These are phyloP conservation scores for Rhynchospora tenuis DNA, from an alignment of 176 grass and related monocot genomes.

Conservation along the genomic window DNA sequence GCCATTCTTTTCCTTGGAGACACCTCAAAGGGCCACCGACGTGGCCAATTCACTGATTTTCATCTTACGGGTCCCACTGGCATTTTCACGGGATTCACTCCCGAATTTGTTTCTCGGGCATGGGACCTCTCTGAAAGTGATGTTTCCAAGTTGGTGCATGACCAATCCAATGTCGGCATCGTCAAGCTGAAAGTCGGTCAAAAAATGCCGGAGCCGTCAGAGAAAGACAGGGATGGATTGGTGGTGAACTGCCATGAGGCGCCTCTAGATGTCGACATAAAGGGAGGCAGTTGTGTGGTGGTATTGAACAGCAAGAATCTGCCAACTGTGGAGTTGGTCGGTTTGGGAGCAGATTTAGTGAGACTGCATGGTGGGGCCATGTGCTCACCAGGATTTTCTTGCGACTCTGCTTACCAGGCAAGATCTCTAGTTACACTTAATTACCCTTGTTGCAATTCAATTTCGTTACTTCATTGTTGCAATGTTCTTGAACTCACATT, in stretches of 20 bases:
- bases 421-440: not conserved
- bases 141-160: slow-evolving; percentile 44
- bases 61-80: slow-evolving; percentile 51
- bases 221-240: slow-evolving; percentile 44
- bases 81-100: slow-evolving; percentile 77
- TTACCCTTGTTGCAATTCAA: not conserved
- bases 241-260: slow-evolving; percentile 72
- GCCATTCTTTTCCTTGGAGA: slow-evolving; percentile 71
- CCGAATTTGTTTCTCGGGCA: slow-evolving; percentile 64
- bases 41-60: slow-evolving; percentile 76
- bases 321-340: slow-evolving; percentile 58
- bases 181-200: slow-evolving; percentile 38
- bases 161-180: slow-evolving; percentile 40
- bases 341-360: slow-evolving; percentile 70
- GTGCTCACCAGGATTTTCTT: slow-evolving; percentile 91
- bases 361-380: slow-evolving; percentile 67
- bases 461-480: not conserved
- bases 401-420: slow-evolving; percentile 61
- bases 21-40: slow-evolving; percentile 78
- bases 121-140: slow-evolving; percentile 65
- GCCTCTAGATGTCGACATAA: slow-evolving; percentile 70
- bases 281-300: slow-evolving; percentile 59
- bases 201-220: slow-evolving; percentile 31
- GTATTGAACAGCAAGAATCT: slow-evolving; percentile 79
- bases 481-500: not conserved